Conservation (phyloP, 129 eudicot genomes). For the Flaveria sonorensis region DNA sequence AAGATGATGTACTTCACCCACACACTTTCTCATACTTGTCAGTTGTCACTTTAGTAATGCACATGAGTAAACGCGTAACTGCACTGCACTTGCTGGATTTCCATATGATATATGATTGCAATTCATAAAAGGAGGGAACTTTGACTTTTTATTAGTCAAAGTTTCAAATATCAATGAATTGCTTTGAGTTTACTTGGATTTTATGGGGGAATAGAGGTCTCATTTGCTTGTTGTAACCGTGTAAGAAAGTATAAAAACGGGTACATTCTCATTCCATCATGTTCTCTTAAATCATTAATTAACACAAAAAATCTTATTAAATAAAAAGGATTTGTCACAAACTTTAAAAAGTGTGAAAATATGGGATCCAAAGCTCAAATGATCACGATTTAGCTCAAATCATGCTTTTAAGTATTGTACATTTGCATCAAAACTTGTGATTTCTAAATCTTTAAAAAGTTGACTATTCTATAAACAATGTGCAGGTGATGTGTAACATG, state of each 20-base stretch:
- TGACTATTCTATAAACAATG: constrained; percentile 11
- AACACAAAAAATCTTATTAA: not conserved
- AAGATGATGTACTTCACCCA: not conserved
- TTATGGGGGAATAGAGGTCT: constrained; percentile 29
- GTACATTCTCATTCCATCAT: not conserved
- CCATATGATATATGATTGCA: constrained; percentile 1
- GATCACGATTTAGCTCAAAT: not conserved
- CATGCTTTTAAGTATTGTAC: not conserved
- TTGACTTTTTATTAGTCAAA: no score
- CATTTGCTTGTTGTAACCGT: constrained; percentile 36
- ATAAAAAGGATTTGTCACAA: not conserved
- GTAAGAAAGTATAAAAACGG: constrained; percentile 15
- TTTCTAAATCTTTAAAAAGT: not conserved
- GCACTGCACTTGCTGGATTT: constrained; percentile 13
- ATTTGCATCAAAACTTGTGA: not conserved
- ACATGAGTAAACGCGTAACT: constrained; percentile 24
- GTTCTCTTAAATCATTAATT: not conserved
- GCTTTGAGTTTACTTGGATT: constrained; percentile 33
- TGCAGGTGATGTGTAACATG: constrained; percentile 35
- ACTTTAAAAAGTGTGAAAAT: not conserved
- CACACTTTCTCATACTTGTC: constrained; percentile 19
- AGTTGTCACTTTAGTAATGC: constrained; percentile 6
- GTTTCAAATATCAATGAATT: not conserved
- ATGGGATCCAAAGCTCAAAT: not conserved
- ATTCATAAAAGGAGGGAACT: not conserved